Conservation (phyloP, 73 alveolate genomes). For the Uronychia binucleata region DNA sequence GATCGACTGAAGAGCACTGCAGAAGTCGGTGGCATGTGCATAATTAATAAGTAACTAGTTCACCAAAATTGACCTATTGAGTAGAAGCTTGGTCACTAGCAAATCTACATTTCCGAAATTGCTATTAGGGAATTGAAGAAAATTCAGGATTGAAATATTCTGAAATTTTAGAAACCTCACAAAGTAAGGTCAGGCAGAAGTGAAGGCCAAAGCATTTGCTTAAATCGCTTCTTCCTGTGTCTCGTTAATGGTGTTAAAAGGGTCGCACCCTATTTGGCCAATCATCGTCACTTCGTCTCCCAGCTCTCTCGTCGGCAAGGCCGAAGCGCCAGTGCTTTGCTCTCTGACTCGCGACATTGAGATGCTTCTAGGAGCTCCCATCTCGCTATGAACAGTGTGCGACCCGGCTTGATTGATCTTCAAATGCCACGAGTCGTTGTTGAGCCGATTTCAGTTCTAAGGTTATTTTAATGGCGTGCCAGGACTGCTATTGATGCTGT, state of each 20-base stretch:
- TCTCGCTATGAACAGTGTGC: not conserved
- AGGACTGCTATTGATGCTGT: not conserved
- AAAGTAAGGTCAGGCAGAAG: not conserved
- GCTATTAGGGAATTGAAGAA: not conserved
- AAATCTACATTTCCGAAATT: not conserved
- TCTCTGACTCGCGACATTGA: not conserved
- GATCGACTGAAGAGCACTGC: too few relatives aligned
- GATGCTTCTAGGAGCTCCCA: not conserved
- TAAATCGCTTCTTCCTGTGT: not conserved
- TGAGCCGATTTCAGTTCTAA: not conserved
- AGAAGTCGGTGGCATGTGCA: not conserved
- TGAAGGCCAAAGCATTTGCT: too few relatives aligned
- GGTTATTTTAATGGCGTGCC: not conserved
- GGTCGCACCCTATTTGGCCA: not conserved
- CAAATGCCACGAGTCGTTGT: not conserved
- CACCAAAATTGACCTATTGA: not conserved
- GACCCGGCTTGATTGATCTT: not conserved
- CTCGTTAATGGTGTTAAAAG: not conserved
- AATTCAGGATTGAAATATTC: not conserved
- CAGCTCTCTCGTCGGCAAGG: not conserved
- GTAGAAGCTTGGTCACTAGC: not conserved
- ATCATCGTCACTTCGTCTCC: not conserved
- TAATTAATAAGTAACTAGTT: not conserved
- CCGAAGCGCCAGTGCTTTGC: not conserved
- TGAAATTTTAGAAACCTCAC: not conserved